Conservation (phyloP, 2,329 filamentous ascomycete genomes). For the Nectriaceae sp. region DNA sequence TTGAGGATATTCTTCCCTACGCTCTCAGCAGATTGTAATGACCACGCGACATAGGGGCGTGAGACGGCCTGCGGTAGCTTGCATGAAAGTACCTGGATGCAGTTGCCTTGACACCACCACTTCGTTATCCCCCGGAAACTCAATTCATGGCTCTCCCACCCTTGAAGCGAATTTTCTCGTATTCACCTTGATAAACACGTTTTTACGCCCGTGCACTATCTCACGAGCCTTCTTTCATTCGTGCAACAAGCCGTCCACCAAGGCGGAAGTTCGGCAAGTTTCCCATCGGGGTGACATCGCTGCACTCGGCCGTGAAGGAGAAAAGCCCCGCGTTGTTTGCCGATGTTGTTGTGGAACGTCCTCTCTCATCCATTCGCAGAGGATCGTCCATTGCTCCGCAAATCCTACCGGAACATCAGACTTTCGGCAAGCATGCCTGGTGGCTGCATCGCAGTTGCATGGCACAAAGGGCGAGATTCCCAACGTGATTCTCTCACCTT, state of each 20-base stretch:
- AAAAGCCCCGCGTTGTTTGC: neutral
- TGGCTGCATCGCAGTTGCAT: too few species aligned
- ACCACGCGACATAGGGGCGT: neutral
- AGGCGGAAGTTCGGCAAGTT: neutral
- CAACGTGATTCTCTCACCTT: too few species aligned
- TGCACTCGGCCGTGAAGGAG: neutral
- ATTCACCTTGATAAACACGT: too few species aligned
- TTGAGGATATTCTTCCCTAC: neutral
- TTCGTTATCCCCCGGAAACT: neutral
- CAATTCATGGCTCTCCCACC: neutral
- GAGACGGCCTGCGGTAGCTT: neutral
- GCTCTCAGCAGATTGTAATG: neutral
- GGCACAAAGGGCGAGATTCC: too few species aligned
- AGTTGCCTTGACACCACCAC: neutral
- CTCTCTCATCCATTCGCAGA: too few species aligned
- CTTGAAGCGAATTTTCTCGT: neutral
- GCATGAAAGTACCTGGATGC: neutral
- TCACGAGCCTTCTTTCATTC: neutral
- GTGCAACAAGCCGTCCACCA: neutral
- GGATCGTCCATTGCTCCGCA: too few species aligned
- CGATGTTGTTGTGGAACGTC: neutral
- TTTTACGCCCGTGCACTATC: too few species aligned
- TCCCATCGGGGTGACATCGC: neutral
- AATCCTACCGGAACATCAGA: too few species aligned
- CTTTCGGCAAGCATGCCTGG: too few species aligned